Base-by-base conservation (phyloP, 1,284 basidiomycete genomes). In the Volvariella surrecta region DNA sequence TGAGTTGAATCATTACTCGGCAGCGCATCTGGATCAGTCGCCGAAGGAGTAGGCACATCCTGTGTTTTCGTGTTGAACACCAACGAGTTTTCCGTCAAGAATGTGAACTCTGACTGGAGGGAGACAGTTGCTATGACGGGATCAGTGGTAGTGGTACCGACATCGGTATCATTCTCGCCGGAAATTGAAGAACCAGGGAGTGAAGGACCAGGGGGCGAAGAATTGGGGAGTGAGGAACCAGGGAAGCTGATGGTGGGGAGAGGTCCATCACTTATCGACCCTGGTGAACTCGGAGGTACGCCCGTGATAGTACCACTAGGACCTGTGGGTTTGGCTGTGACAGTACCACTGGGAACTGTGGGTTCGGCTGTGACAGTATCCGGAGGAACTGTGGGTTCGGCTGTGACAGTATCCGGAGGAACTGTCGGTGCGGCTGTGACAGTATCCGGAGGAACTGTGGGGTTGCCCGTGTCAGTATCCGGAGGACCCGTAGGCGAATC, bases 41-140 rank as follows among this genome's bases (percentile, higher is more conserved):
- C 24, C 24, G 74, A 68, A 4, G 43, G 42, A 3, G 54, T 44
- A 7, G 50, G 13, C 4, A 39, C 17, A 13, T 42, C 4, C 2
- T 61, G 55, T 0, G 67, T 52, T 1, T 58, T 44, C 1, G 62
- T 9, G 10, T 57, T 42, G 6, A 73, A 48, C 9, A 74, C 63
- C 17, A 81, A 60, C 2, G 69, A 62, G 2, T 65, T 58, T 50
- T 67, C 56, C 1, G 74, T 70, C 32, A 63, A 48, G 59, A 64
- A 67, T 1, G 62, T 58, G 30, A 68, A 56, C 20, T 58, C 58
- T 4, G 65, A 58, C 24, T 60, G 54, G 39, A 67, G 53, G 13
- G 60, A 57, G 40, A 59, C 49, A 2, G 50, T 53, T 1, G 53
- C 54, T 20, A 51, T 50, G n/a, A 48, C 20, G 10, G 47, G 30